Percentiles rank a stretch among this genome's conserved stretches.
Evolutionary conservation across 768 basidiomycete species (phyloP).

Genomic region (Candolleomyces aberdarensis): DNA sequence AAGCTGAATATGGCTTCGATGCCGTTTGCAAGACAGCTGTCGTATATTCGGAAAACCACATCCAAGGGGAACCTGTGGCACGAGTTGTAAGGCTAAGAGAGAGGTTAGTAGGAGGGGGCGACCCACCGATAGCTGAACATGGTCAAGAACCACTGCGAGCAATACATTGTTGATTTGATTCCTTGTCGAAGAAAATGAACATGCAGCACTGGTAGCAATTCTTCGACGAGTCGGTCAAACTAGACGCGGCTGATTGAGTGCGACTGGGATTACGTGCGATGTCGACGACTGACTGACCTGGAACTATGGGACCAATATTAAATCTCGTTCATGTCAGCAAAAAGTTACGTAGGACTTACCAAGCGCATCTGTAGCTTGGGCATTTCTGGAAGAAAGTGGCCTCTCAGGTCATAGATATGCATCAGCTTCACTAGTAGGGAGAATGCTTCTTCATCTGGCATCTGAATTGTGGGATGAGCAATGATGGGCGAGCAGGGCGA

Average conservation of each 20-base stretch:
- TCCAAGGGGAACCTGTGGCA: slow-evolving; percentile 81
- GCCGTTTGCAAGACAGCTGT: slow-evolving; percentile 93
- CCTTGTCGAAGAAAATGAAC: slow-evolving; percentile 93
- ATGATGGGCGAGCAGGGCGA: not conserved
- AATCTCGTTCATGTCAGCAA: not conserved
- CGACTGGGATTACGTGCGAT: not conserved
- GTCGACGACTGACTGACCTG: slow-evolving; percentile 15
- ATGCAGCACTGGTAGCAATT: slow-evolving; percentile 87
- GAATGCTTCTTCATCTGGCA: slow-evolving; percentile 99
- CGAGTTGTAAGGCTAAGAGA: not conserved
- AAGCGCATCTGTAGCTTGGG: slow-evolving; percentile 92
- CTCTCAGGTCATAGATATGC: slow-evolving; percentile 94
- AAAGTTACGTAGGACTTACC: slow-evolving; percentile 37
- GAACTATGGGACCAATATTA: slow-evolving; percentile 11
- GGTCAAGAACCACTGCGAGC: slow-evolving; percentile 98
- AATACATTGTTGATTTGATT: slow-evolving; percentile 97
- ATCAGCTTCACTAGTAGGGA: slow-evolving; percentile 91
- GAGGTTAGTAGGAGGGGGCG: not conserved
- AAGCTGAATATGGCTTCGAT: slow-evolving; percentile 98
- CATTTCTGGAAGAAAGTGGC: slow-evolving; percentile 99
- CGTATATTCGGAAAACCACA: slow-evolving; percentile 94
- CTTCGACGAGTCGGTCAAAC: slow-evolving; percentile 94
- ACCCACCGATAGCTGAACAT: slow-evolving; percentile 90
- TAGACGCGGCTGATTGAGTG: slow-evolving; percentile 35
- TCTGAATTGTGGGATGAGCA: slow-evolving; percentile 46